phyloP scores from a whole-genome alignment of 2,329 filamentous ascomycete genomes.

The Tolypocladium ovalisporum region DNA sequence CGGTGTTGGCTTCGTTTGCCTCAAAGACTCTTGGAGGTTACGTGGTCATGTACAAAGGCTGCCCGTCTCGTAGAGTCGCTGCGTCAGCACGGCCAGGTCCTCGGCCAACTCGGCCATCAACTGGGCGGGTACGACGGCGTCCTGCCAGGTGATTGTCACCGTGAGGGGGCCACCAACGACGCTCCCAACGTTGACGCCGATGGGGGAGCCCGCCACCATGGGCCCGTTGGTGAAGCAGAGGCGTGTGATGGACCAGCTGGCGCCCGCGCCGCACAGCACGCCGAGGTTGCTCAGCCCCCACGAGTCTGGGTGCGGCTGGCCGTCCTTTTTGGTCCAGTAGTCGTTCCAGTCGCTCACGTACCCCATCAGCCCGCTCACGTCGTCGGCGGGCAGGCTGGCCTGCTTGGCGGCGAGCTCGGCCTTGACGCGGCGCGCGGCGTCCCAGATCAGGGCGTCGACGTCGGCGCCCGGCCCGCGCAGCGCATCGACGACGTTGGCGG shows the following conservation, averaged over 20 bases:
- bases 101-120: constrained; percentile 24
- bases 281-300: constrained; percentile 47
- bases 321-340: constrained; percentile 30
- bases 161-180: constrained; percentile 28
- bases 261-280: constrained; percentile 15
- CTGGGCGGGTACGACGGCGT: constrained; percentile 26
- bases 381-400: constrained; percentile 27
- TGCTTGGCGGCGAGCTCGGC: constrained; percentile 21
- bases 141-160: constrained; percentile 37
- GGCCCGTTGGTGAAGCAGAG: constrained; percentile 39
- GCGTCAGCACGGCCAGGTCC: constrained; percentile 20
- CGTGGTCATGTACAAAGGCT: constrained; percentile 3
- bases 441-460: constrained; percentile 28
- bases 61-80: constrained; percentile 12
- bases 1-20: not conserved
- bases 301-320: constrained; percentile 26
- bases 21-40: too few species aligned
- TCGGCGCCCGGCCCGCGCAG: constrained; percentile 12
- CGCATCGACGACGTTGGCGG: constrained; percentile 10
- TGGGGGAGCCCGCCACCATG: constrained; percentile 27
- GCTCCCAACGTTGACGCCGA: constrained; percentile 37
- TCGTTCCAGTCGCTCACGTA: constrained; percentile 31
- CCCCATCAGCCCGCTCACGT: constrained; percentile 28
- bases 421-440: constrained; percentile 23
- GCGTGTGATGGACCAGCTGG: constrained; percentile 27